Base-by-base conservation (phyloP, 108 stramenopile genomes). In the Cyclotella atomus region DNA sequence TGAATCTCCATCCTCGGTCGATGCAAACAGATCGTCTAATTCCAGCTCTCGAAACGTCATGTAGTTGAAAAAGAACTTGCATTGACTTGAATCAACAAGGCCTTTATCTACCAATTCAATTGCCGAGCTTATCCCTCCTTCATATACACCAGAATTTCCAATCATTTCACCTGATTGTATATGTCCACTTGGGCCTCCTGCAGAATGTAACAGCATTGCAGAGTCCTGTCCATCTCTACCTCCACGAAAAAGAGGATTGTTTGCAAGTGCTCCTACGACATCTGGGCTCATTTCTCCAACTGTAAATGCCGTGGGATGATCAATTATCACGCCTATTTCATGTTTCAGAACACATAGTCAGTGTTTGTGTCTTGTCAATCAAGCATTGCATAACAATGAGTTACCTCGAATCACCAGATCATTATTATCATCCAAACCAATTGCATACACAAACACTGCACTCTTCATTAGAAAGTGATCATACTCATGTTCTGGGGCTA, bases 271-370 rank as follows among this genome's bases (percentile, higher is more conserved):
- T 52, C 82, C 79, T 60, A 75, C 54, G 1, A 83, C 65, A 67
- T 77, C 73, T 0, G 75, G 75, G 67, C 88, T 83, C 87, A 89
- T 90, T 83, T 94, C 92, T 25, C 77, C 77, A 25, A 94, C 79
- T 8, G 87, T 88, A 74, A 94, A 94, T 30, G 93, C 86, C 15
- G 93, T 94, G 4, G 91, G 89, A 71, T 94, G 87, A 76, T 94
- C 93, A 27, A 94, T 53, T 60, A 91, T 88, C 17, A 87, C 89
- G 64, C 93, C 90, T 70, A 32, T 47, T 32, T 0, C 21, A 30
- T 17, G 38, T 41, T 41, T n/a, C n/a, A n/a, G n/a, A n/a, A n/a
- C n/a, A n/a, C n/a, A n/a, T n/a, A n/a, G n/a, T n/a, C n/a, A n/a
- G n/a, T n/a, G n/a, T n/a, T n/a, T n/a, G n/a, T n/a, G n/a, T n/a